Evolutionary conservation across 1,284 basidiomycete genomes (phyloP), one percentile per base, ranked within the genome.

Genomic region (Microbotryum saponariae): DNA sequence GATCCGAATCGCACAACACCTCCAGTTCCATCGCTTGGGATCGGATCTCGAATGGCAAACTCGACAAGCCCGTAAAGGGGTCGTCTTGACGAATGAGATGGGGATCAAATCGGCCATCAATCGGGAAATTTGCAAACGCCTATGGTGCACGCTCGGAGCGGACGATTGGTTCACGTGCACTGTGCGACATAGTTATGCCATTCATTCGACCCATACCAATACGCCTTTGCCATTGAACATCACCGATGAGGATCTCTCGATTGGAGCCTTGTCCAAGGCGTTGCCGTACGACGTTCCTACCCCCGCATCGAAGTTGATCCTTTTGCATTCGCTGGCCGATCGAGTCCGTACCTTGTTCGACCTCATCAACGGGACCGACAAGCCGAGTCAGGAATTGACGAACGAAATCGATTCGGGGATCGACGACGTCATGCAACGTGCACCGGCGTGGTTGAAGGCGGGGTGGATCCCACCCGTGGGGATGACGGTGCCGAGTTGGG

Each of bases 191-290:
- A 57, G 57, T 4, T 66, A 63, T 57, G 37, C 54, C 29, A 59
- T 69, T 48, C 61, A 53, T 14, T 62, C 67, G 2, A 46, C 60
- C 0, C 63, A 66, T 33, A 57, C 59, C 21, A 63, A 62, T 3
- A 69, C 67, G 1, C 67, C 67, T 3, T 59, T 64, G 16, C 67
- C 67, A 4, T 18, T 55, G 48, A 69, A 69, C 31, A 60, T 55
- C 16, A 59, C 51, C 54, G 65, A 69, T 33, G 31, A 51, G 2
- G 65, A 67, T 48, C 60, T 69, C 31, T 53, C 62, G 1, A 16
- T 29, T 0, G 67, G 67, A n/a, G 18, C 48, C 27, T 29, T 64
- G 12, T 7, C 33, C 10, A 29, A 61, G 51, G 47, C 47, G 3
- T 56, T 59, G 18, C 44, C 65, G 21, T 46, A 31, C 1, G 62